A percentile compares a stretch with the other conserved stretches of the same genome.
Conservation (phyloP, 148 eudicot genomes). For the Heliosperma pusillum region DNA sequence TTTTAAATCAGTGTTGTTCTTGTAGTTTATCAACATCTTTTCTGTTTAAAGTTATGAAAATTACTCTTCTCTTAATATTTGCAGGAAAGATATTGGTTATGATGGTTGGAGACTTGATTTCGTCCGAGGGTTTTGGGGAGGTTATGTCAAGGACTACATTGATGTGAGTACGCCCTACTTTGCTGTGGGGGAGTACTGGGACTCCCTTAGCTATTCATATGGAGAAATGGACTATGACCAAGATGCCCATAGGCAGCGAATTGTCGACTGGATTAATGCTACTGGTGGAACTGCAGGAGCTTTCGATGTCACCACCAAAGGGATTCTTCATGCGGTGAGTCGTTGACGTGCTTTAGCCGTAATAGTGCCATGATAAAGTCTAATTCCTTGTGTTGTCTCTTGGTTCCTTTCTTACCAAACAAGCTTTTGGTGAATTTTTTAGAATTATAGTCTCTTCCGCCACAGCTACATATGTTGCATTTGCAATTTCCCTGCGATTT, state of each 20-base stretch:
- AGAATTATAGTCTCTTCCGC: too few species aligned
- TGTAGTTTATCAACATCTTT: neutral
- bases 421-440: too few species aligned
- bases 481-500: too few species aligned
- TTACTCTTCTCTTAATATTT: constrained; percentile 11
- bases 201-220: constrained; percentile 85
- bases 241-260: constrained; percentile 96
- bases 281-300: constrained; percentile 89
- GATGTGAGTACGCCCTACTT: constrained; percentile 76
- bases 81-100: constrained; percentile 92
- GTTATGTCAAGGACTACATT: constrained; percentile 95
- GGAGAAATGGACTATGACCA: constrained; percentile 94
- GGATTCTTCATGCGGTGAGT: constrained; percentile 93
- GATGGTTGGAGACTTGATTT: constrained; percentile 99
- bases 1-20: neutral
- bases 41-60: neutral
- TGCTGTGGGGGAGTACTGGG: constrained; percentile 99
- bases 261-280: constrained; percentile 93
- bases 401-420: neutral
- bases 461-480: too few species aligned
- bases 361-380: neutral
- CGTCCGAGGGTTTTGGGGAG: constrained; percentile 99
- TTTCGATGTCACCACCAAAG: constrained; percentile 98
- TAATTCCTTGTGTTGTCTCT: constrained; percentile 1
- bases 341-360: neutral